Percentiles rank a stretch among this genome's conserved stretches.
Evolutionary conservation across 495 filamentous ascomycete genomes (phyloP).

Genomic region (Pseudevernia furfuracea): DNA sequence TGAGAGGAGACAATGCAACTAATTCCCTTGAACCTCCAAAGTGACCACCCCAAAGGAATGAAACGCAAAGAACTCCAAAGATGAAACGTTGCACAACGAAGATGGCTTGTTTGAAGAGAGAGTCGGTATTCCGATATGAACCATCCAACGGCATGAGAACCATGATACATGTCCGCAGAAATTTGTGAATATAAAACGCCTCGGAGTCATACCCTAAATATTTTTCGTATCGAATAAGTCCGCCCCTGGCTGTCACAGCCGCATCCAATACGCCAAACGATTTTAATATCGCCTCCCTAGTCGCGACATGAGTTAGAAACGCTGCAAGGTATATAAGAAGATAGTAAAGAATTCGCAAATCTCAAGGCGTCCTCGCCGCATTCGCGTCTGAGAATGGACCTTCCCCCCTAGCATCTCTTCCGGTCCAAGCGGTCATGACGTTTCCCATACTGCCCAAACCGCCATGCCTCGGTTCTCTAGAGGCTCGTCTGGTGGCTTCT

Average conservation of each 20-base stretch:
- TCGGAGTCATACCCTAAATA: background rate
- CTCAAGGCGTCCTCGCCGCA: constrained; percentile 26
- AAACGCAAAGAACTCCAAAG: background rate
- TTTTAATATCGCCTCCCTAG: background rate
- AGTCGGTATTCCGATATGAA: background rate
- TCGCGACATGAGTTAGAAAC: background rate
- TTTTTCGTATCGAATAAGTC: background rate
- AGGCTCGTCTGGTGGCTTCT: constrained; percentile 26
- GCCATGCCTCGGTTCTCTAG: constrained; percentile 27
- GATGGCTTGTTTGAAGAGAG: background rate
- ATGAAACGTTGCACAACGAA: background rate
- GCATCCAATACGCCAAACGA: background rate
- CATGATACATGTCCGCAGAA: background rate
- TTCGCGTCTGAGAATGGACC: constrained; percentile 27
- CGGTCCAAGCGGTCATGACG: constrained; percentile 20
- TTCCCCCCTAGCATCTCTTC: constrained; percentile 14
- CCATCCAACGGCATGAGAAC: background rate
- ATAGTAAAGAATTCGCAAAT: background rate
- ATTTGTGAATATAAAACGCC: background rate
- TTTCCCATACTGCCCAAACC: constrained; percentile 27
- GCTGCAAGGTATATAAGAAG: background rate
- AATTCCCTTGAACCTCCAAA: background rate
- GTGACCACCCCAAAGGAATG: background rate
- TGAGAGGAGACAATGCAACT: background rate
- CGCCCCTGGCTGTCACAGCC: constrained; percentile 1